Percentiles rank a stretch among this genome's conserved stretches.
These are phyloP conservation scores for Exophiala xenobiotica DNA, from an alignment of 2,329 filamentous ascomycete genomes.

Conservation along the genomic window DNA sequence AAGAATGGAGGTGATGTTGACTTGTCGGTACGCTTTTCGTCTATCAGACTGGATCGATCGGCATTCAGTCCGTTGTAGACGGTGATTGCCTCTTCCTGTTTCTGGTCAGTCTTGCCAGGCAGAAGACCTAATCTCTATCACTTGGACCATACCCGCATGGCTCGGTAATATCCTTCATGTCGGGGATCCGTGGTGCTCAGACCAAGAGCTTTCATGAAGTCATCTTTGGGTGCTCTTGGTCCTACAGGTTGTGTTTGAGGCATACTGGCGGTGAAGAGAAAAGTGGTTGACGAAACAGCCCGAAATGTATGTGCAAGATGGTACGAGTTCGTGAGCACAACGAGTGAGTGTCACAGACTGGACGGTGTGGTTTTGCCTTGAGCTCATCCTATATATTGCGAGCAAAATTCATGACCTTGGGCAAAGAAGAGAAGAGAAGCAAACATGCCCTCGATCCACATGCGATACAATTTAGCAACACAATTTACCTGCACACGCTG, in stretches of 20 bases:
- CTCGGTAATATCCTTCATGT: slow-evolving; percentile 46
- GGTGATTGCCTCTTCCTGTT: slow-evolving; percentile 46
- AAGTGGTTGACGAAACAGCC: slow-evolving; percentile 21
- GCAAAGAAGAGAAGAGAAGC: slow-evolving; percentile 14
- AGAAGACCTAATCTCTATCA: neutral
- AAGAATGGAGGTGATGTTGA: slow-evolving; percentile 43
- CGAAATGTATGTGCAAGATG: slow-evolving; percentile 29
- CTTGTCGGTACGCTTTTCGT: slow-evolving; percentile 40
- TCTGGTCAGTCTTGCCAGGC: slow-evolving; percentile 11
- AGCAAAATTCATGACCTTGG: slow-evolving; percentile 8
- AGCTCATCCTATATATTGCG: slow-evolving; percentile 26
- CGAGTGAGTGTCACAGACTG: slow-evolving; percentile 29
- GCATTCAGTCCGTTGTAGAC: slow-evolving; percentile 45
- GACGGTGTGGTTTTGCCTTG: slow-evolving; percentile 16
- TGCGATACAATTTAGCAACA: slow-evolving; percentile 7
- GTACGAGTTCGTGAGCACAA: slow-evolving; percentile 24
- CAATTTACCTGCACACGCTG: slow-evolving; percentile 13
- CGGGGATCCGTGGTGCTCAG: slow-evolving; percentile 42
- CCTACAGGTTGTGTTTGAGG: slow-evolving; percentile 32
- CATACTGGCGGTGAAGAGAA: slow-evolving; percentile 23
- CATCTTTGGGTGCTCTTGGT: slow-evolving; percentile 46
- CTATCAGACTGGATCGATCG: slow-evolving; percentile 42
- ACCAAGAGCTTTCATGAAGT: slow-evolving; percentile 47
- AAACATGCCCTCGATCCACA: slow-evolving; percentile 24
- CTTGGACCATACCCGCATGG: slow-evolving; percentile 43